These are phyloP conservation scores for Mycena rebaudengoi DNA, from an alignment of 768 basidiomycete species.

Conservation along the genomic window DNA sequence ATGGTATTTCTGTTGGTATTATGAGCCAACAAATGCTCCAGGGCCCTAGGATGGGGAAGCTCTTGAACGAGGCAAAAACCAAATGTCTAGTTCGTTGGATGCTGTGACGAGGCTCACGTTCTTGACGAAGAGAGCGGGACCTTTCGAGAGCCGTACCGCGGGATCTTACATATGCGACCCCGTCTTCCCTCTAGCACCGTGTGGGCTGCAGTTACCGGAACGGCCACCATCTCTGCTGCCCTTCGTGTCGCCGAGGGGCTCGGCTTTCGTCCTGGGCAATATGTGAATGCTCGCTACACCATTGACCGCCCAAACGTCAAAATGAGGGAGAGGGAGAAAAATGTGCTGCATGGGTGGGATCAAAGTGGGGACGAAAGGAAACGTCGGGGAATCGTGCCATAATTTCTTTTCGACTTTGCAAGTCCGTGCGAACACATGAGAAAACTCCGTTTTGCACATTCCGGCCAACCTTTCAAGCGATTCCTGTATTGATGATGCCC, in stretches of 20 bases:
- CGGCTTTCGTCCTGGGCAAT: slow-evolving; percentile 19
- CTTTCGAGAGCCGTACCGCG: slow-evolving; percentile 10
- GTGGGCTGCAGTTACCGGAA: slow-evolving; percentile 26
- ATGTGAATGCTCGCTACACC: slow-evolving; percentile 25
- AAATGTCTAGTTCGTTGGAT: slow-evolving; percentile 12
- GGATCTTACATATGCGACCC: slow-evolving; percentile 8
- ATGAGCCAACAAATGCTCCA: slow-evolving; percentile 25
- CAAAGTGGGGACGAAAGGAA: too few species aligned
- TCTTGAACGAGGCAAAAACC: neutral
- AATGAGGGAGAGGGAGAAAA: too few species aligned
- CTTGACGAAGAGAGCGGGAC: slow-evolving; percentile 4
- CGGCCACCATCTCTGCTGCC: slow-evolving; percentile 10
- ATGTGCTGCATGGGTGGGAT: too few species aligned
- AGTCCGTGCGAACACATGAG: neutral
- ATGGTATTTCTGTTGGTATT: slow-evolving; percentile 12
- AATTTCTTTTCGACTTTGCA: too few species aligned
- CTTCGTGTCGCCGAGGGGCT: slow-evolving; percentile 10
- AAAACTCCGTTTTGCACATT: neutral
- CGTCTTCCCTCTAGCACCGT: slow-evolving; percentile 18
- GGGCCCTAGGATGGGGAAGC: neutral
- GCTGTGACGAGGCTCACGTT: slow-evolving; percentile 22
- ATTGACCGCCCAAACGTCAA: slow-evolving; percentile 22
- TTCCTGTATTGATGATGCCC: neutral
- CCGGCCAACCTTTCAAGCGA: too few species aligned
- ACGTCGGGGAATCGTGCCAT: too few species aligned